phyloP scores from a whole-genome alignment of 2,329 filamentous ascomycete genomes.

The Penicillium thymicola region DNA sequence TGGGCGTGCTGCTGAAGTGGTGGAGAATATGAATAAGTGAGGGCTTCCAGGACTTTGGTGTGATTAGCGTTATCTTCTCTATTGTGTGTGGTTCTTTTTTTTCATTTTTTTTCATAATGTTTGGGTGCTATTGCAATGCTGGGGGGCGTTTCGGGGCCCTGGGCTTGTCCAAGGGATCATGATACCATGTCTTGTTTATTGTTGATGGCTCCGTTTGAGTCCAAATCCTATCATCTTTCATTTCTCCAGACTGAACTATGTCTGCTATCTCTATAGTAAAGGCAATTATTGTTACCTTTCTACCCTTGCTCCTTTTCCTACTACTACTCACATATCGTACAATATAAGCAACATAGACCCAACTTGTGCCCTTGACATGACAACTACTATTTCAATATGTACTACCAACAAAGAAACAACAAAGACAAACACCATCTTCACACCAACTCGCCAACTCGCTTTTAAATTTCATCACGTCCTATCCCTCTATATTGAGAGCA shows the following conservation, averaged over 20 bases:
- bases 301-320: not conserved
- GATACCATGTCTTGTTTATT: conserved; percentile 23
- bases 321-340: not conserved
- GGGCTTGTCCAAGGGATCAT: conserved; percentile 15
- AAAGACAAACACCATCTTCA: conserved; percentile 15
- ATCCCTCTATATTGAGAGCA: conserved; percentile 18
- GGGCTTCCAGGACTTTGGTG: conserved; percentile 5
- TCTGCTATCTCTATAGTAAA: not conserved
- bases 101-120: too few species aligned
- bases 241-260: not conserved
- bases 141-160: conserved; percentile 18
- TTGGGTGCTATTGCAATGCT: conserved; percentile 2
- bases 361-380: conserved; percentile 3
- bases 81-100: not conserved
- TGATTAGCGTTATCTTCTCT: conserved; percentile 6
- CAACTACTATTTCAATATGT: conserved; percentile 14
- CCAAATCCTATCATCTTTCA: not conserved
- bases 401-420: conserved; percentile 10
- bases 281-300: not conserved
- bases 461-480: conserved; percentile 14
- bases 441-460: conserved; percentile 22
- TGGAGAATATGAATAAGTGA: conserved; percentile 46
- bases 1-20: conserved; percentile 44
- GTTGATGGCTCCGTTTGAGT: not conserved
- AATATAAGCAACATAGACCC: not conserved